Percentiles rank a stretch among this genome's conserved stretches.
Evolutionary conservation across 768 basidiomycete species (phyloP).

Genomic region (Omphalotus guepiniiformis): DNA sequence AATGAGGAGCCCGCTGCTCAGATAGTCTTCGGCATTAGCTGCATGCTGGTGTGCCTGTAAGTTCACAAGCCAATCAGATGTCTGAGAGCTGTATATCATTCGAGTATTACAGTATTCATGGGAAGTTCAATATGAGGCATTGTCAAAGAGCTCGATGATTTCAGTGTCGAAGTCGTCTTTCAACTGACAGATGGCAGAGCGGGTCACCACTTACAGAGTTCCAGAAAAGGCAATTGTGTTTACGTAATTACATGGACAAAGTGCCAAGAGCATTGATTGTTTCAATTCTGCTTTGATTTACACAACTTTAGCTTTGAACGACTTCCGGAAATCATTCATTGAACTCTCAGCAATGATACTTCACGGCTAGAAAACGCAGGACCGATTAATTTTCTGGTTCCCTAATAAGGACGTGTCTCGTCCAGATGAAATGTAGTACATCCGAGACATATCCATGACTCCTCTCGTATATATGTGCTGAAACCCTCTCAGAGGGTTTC

Average conservation of each 20-base stretch:
- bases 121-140: constrained; percentile 41
- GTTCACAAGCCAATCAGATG: not conserved
- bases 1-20: constrained; percentile 62
- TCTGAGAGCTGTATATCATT: not conserved
- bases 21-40: constrained; percentile 72
- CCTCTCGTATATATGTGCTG: too few relatives aligned
- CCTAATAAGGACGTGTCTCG: too few relatives aligned
- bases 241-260: too few relatives aligned
- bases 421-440: too few relatives aligned
- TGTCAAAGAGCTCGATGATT: constrained; percentile 3
- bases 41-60: constrained; percentile 85
- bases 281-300: not conserved
- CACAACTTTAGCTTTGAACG: not conserved
- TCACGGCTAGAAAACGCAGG: too few relatives aligned
- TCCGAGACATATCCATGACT: too few relatives aligned
- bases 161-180: constrained; percentile 1
- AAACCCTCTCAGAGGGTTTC: too few relatives aligned
- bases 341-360: too few relatives aligned
- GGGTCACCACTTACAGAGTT: not conserved
- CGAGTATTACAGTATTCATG: constrained; percentile 44
- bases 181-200: not conserved
- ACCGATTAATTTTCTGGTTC: too few relatives aligned
- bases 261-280: too few relatives aligned
- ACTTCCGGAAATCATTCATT: too few relatives aligned
- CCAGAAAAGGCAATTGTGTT: not conserved